These are phyloP conservation scores for Fonsecaea pugnacius DNA, from an alignment of 2,329 filamentous ascomycete genomes.

Conservation along the genomic window DNA sequence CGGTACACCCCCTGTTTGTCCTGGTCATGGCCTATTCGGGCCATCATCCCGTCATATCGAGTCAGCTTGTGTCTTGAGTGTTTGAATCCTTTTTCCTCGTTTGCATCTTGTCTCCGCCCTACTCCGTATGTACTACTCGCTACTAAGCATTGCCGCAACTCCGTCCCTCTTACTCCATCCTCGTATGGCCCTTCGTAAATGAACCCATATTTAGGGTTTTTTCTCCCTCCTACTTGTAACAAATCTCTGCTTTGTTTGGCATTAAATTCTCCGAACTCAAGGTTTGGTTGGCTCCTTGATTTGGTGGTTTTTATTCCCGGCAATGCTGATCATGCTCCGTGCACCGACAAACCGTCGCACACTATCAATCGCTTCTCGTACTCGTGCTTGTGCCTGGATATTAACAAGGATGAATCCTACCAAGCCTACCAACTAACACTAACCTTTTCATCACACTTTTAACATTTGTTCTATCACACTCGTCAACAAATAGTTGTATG, in stretches of 20 bases:
- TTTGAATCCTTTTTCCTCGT: not conserved
- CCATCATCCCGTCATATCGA: not conserved
- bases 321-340: conserved; percentile 4
- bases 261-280: conserved; percentile 1
- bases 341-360: not conserved
- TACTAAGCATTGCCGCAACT: not conserved
- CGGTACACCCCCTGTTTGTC: not conserved
- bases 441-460: conserved; percentile 5
- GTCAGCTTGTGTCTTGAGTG: not conserved
- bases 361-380: not conserved
- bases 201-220: conserved; percentile 2
- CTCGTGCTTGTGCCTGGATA: not conserved
- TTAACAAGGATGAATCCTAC: too few relatives aligned
- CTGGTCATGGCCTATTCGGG: not conserved
- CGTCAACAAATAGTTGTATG: conserved; percentile 22
- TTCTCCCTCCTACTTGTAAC: not conserved
- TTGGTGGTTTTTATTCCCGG: not conserved
- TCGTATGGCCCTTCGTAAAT: not conserved
- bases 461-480: not conserved
- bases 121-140: too few relatives aligned
- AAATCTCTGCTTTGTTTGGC: not conserved
- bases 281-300: not conserved
- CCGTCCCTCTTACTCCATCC: not conserved
- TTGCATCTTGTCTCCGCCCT: too few relatives aligned
- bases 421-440: too few relatives aligned